Conservation (phyloP, 2,329 filamentous ascomycete genomes). For the Chaetomium strumarium region DNA sequence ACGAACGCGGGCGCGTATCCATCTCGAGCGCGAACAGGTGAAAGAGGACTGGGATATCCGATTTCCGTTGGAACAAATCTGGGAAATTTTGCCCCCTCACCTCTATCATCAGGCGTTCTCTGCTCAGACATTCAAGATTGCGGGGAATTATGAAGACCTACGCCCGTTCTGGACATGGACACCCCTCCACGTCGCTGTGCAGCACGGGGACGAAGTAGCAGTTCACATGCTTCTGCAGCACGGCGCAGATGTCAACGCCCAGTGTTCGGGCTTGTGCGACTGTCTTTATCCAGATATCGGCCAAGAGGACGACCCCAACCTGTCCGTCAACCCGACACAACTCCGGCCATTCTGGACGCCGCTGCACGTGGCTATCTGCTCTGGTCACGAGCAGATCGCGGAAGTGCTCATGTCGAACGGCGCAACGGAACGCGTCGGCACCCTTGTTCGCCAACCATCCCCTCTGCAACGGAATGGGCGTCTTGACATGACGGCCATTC, state of each 20-base stretch:
- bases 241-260: not conserved
- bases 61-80: no score
- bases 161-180: constrained; percentile 1
- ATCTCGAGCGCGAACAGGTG: not conserved
- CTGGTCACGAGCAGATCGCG: not conserved
- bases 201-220: not conserved
- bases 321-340: not conserved
- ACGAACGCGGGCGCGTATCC: not conserved
- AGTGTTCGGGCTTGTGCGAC: not conserved
- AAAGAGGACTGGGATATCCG: no score
- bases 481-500: not conserved
- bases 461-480: not conserved
- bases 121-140: no score
- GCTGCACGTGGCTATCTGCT: constrained; percentile 6
- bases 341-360: not conserved
- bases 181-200: not conserved
- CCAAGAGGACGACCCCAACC: not conserved
- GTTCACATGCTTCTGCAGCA: constrained; percentile 2
- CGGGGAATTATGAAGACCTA: no score
- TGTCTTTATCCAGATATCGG: not conserved
- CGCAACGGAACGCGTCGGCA: not conserved
- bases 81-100: no score
- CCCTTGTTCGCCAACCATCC: not conserved
- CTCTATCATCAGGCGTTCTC: no score
- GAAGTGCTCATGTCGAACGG: not conserved